Evolutionary conservation across 352 stramenopile species (phyloP).

Genomic region (Peronospora destructor): DNA sequence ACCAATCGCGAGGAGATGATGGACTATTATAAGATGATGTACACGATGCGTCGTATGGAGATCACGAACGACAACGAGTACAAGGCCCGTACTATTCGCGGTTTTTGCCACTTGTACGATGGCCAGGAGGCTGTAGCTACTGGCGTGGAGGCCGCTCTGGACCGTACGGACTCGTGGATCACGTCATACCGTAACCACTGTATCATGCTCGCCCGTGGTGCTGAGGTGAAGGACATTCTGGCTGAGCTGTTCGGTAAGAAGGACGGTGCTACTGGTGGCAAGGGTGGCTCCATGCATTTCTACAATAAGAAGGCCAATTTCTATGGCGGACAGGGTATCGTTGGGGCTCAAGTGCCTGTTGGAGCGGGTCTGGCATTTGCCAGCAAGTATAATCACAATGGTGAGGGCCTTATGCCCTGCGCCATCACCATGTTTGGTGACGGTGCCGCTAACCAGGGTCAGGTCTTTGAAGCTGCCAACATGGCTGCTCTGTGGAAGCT

Average conservation of each 20-base stretch:
- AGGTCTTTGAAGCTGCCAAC: constrained; percentile 96
- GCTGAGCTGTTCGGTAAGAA: constrained; percentile 95
- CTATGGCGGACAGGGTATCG: constrained; percentile 97
- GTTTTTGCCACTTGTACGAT: constrained; percentile 99
- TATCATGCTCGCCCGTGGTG: constrained; percentile 92
- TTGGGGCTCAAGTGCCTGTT: constrained; percentile 97
- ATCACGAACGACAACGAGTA: constrained; percentile 99
- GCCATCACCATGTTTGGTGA: constrained; percentile 98
- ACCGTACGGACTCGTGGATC: constrained; percentile 95
- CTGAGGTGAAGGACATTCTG: constrained; percentile 89
- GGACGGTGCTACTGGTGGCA: constrained; percentile 88
- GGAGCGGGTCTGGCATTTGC: constrained; percentile 97
- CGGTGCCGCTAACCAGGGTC: constrained; percentile 98
- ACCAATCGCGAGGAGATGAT: constrained; percentile 96
- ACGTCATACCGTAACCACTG: constrained; percentile 99
- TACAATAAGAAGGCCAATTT: constrained; percentile 99
- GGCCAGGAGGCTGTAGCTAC: constrained; percentile 98
- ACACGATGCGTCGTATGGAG: constrained; percentile 99
- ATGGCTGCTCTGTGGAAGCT: constrained; percentile 98
- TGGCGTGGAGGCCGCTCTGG: constrained; percentile 94
- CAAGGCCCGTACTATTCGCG: constrained; percentile 96
- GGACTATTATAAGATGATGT: constrained; percentile 97
- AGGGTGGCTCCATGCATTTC: constrained; percentile 99
- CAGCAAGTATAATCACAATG: constrained; percentile 97
- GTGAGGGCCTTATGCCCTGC: constrained; percentile 85